A percentile compares a stretch with the other conserved stretches of the same genome.
Conservation (phyloP, 2,329 filamentous ascomycete species). For the Phaeosphaeriaceae sp. region DNA sequence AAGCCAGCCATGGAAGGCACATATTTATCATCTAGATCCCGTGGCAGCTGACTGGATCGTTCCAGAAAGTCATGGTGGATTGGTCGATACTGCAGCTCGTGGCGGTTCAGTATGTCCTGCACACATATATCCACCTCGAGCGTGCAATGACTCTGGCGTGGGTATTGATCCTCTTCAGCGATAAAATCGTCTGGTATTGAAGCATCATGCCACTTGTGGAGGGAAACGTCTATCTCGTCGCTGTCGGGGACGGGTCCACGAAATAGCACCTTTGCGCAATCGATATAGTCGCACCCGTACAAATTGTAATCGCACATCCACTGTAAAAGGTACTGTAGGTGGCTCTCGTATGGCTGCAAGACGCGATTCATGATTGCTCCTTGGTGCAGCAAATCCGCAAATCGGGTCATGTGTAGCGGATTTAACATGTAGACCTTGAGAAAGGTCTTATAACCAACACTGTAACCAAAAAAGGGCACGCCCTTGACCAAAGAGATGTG, state of each 20-base stretch:
- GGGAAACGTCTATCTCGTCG: constrained; percentile 65
- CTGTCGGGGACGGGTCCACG: constrained; percentile 76
- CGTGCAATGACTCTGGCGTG: constrained; percentile 84
- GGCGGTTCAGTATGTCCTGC: constrained; percentile 85
- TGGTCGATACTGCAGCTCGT: constrained; percentile 74
- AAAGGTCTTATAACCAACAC: constrained; percentile 89
- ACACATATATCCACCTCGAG: constrained; percentile 90
- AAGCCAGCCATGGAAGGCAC: constrained; percentile 93
- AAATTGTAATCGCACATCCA: constrained; percentile 99
- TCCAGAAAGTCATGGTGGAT: constrained; percentile 91
- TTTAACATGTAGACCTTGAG: constrained; percentile 96
- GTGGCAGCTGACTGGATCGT: constrained; percentile 63
- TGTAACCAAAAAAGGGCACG: constrained; percentile 92
- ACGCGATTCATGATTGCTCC: constrained; percentile 83
- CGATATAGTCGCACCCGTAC: constrained; percentile 89
- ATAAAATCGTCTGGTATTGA: constrained; percentile 69
- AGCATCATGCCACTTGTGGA: constrained; percentile 80
- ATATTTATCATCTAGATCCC: constrained; percentile 73
- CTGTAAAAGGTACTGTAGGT: constrained; percentile 89
- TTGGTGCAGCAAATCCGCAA: constrained; percentile 86
- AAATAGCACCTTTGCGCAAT: constrained; percentile 74
- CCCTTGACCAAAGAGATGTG: constrained; percentile 93
- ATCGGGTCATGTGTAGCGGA: constrained; percentile 82
- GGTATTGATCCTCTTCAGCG: constrained; percentile 68
- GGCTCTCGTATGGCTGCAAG: constrained; percentile 93